Base-by-base conservation (phyloP, 2,329 filamentous ascomycete genomes). In the Arachnopeziza araneosa region DNA sequence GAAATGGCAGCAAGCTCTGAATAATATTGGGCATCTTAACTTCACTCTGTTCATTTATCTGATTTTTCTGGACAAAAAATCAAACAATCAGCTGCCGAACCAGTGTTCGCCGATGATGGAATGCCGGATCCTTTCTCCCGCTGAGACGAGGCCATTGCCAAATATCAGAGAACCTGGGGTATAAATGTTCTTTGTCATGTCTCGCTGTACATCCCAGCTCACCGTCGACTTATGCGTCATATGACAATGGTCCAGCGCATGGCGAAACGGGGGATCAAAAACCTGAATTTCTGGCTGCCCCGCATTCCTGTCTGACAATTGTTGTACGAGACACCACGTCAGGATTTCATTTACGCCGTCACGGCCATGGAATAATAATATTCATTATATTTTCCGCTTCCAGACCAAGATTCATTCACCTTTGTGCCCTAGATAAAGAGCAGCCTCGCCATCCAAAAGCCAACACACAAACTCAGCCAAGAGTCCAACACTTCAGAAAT, bases 1-100 rank as follows among this genome's bases (percentile, higher is more conserved):
- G 50, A 12, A 54, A 17, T 30, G 49, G 51, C 19, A 64, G 67
- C 58, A 69, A 69, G 60, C 60, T 69, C 50, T 69, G 58, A 62
- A 50, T 17, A 44, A 14, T 19, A 44, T 44, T 12, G 17, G 12
- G 36, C 17, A 2, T 14, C 4, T 9, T 26, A 23, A 30, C 19
- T 44, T 19, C 17, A 32, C 26, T 30, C 9, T 30, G 26, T 22
- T 24, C n/a, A 30, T 54, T 32, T 32, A n/a, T 54, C 24, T 17
- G n/a, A 30, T 30, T 30, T 9, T 30, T 30, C 9, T 30, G 26
- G n/a, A 4, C 26, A 30, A 9, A 5, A 9, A 4, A 30, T 9
- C 26, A 9, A 30, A 9, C 26, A 30, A 30, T 9, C 4, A 5
- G 5, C 26, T 30, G 26, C 26, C 9, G 26, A 5, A 30, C 26